Conservation (phyloP, 805 yeast species). For the Metschnikowia shivogae region DNA sequence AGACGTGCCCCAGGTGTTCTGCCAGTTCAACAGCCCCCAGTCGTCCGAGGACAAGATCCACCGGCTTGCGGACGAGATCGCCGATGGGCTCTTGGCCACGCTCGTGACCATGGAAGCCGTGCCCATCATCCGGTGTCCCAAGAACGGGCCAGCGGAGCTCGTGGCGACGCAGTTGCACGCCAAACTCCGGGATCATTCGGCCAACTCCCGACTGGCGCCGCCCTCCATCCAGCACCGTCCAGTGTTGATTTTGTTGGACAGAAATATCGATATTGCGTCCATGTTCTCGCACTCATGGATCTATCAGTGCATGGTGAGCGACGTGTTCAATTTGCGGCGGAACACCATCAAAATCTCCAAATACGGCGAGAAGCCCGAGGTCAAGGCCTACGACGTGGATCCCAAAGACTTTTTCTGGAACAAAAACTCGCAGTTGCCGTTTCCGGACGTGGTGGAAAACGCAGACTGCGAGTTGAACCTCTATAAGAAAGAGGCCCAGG, state of each 20-base stretch:
- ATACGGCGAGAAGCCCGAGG: constrained; percentile 23
- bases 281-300: constrained; percentile 98
- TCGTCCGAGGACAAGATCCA: constrained; percentile 76
- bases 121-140: constrained; percentile 87
- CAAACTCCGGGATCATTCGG: constrained; percentile 78
- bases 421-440: constrained; percentile 78
- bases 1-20: constrained; percentile 63
- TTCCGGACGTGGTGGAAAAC: constrained; percentile 98
- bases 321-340: constrained; percentile 76
- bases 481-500: constrained; percentile 85
- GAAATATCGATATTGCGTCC: constrained; percentile 85
- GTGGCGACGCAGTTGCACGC: constrained; percentile 84
- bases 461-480: constrained; percentile 78
- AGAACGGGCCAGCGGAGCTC: constrained; percentile 93
- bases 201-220: constrained; percentile 49
- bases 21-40: constrained; percentile 62
- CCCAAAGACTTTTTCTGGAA: constrained; percentile 93
- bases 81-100: constrained; percentile 76
- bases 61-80: constrained; percentile 59
- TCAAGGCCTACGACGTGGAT: constrained; percentile 77
- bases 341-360: constrained; percentile 69
- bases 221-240: constrained; percentile 49
- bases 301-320: constrained; percentile 93
- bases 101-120: constrained; percentile 73
- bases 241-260: constrained; percentile 77